These are phyloP conservation scores for Orbilia oligospora DNA, from an alignment of 2,329 filamentous ascomycete species.

Conservation along the genomic window DNA sequence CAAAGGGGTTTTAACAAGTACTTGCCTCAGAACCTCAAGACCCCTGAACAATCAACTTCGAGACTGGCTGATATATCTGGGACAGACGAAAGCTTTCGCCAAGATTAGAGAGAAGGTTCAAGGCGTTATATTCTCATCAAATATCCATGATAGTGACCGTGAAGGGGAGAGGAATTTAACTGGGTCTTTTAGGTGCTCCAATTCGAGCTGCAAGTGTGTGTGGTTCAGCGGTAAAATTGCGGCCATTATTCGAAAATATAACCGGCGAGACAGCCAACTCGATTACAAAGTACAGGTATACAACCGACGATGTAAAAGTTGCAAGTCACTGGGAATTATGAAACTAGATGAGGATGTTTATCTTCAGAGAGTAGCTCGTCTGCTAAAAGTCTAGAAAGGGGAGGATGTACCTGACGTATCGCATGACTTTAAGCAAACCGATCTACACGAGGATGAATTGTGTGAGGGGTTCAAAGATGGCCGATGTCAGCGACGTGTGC, in stretches of 20 bases:
- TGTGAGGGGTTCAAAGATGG: conserved; percentile 30
- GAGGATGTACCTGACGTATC: conserved; percentile 13
- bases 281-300: conserved; percentile 27
- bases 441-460: conserved; percentile 22
- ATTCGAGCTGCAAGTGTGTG: background rate
- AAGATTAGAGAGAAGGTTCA: conserved; percentile 17
- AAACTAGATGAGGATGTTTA: conserved; percentile 22
- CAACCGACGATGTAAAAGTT: conserved; percentile 33
- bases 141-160: background rate
- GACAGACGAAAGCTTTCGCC: conserved; percentile 3
- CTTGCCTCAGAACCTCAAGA: conserved; percentile 5
- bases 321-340: conserved; percentile 24
- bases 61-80: conserved; percentile 7
- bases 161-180: conserved; percentile 27
- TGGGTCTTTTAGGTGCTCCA: conserved; percentile 28
- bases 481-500: conserved; percentile 11
- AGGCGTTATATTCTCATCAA: conserved; percentile 27
- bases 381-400: conserved; percentile 12
- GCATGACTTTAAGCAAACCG: conserved; percentile 27
- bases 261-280: conserved; percentile 9
- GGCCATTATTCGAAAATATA: conserved; percentile 35
- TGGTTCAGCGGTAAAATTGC: conserved; percentile 26
- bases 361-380: conserved; percentile 21
- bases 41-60: conserved; percentile 5
- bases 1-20: conserved; percentile 9